These are phyloP conservation scores for Fraxinus cuspidata DNA, from an alignment of 257 asterid genomes.

Conservation along the genomic window DNA sequence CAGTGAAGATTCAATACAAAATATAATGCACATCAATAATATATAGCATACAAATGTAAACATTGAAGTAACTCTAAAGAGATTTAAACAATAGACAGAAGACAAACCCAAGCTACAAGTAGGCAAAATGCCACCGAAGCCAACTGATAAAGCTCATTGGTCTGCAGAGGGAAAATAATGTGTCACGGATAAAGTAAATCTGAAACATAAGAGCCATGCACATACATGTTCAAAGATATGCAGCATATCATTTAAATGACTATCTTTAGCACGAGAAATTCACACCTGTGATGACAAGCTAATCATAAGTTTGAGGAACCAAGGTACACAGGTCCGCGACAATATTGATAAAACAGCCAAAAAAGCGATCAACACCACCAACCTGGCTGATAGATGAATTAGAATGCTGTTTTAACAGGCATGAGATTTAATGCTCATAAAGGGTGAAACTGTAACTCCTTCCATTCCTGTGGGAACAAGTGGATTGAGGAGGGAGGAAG, in stretches of 20 bases:
- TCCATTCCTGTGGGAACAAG: background rate
- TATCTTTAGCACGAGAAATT: slow-evolving; percentile 6
- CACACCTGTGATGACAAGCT: slow-evolving; percentile 96
- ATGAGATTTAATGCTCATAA: slow-evolving; percentile 15
- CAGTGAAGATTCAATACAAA: slow-evolving; percentile 1
- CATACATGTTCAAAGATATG: slow-evolving; percentile 7
- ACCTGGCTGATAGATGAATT: slow-evolving; percentile 77
- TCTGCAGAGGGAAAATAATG: slow-evolving; percentile 52
- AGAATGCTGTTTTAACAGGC: slow-evolving; percentile 39
- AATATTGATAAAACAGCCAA: slow-evolving; percentile 73
- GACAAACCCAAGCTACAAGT: slow-evolving; percentile 96
- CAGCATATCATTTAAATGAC: slow-evolving; percentile 13
- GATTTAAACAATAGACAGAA: slow-evolving; percentile 19
- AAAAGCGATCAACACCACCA: slow-evolving; percentile 83
- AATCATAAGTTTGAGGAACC: slow-evolving; percentile 98
- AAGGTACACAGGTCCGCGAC: slow-evolving; percentile 93
- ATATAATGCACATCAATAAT: background rate
- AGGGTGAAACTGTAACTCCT: background rate
- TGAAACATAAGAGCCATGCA: slow-evolving; percentile 20
- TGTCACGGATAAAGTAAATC: slow-evolving; percentile 23
- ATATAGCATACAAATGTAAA: background rate
- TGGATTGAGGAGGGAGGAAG: background rate
- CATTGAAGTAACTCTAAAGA: slow-evolving; percentile 7
- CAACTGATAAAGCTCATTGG: slow-evolving; percentile 95
- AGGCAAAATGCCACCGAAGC: slow-evolving; percentile 98